Evolutionary conservation across 306 rosid genomes (phyloP), one percentile per base, ranked within the genome.

Genomic region (Erythrophleum fordii): DNA sequence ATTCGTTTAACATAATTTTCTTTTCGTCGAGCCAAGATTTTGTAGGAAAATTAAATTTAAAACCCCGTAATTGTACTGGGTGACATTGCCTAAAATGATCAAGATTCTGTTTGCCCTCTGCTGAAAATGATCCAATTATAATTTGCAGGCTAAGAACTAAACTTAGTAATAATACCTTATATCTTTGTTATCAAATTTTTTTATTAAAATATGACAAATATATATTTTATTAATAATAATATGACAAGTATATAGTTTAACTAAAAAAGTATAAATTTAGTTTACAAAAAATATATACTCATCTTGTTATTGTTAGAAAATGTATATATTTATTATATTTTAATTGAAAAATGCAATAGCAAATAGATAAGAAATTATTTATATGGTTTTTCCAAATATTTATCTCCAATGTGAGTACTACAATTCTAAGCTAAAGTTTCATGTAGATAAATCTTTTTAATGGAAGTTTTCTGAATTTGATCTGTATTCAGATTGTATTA

Each of bases 21-120:
- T 41, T 82, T 5, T 22, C 16, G 2, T 35, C 68, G 14, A 46
- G 31, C 3, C 35, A 16, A 42, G 69, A 72, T 81, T 66, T 81
- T 67, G 11, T 76, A 28, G 45, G 77, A 67, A 35, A 51, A 34
- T 76, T 60, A 22, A 39, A 37, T 66, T 66, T 39, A 11, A 37
- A 20, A 11, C 51, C 29, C 6, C n/a, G 31, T 66, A 45, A 39
- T 20, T 66, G 51, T 66, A 39, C 18, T 23, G 0, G 28, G n/a
- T 61, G 70, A 84, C 77, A 34, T 29, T 48, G 59, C 70, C 31
- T 77, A 8, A 51, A 52, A 45, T 78, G 39, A 34, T 28, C 62
- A 51, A 23, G 4, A 22, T 73, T 59, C 8, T 42, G 69, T 52
- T 49, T 39, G 49, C 61, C 59, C 31, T 16, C 35, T 20, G 49